Conservation (phyloP, 2,329 filamentous ascomycete species). For the Pseudocercospora vitis region DNA sequence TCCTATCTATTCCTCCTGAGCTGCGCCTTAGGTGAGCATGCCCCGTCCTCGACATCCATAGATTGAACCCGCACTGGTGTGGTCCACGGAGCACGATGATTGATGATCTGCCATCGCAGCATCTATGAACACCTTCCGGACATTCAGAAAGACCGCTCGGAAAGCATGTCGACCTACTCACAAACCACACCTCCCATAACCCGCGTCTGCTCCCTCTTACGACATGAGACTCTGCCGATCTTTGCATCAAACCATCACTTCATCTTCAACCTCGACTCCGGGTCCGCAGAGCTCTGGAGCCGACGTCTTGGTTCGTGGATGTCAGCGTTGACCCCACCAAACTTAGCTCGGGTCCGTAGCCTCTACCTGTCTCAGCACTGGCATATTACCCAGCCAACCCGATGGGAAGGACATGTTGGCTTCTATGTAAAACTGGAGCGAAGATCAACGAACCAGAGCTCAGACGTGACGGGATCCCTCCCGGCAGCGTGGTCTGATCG, state of each 20-base stretch:
- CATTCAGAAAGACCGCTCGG: conserved; percentile 13
- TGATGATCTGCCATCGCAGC: background rate
- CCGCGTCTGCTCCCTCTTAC: conserved; percentile 21
- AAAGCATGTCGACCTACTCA: conserved; percentile 21
- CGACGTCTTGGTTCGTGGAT: conserved; percentile 24
- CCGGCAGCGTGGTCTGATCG: conserved; percentile 15
- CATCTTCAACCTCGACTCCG: conserved; percentile 25
- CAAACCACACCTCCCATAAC: conserved; percentile 29
- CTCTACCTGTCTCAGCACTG: conserved; percentile 31
- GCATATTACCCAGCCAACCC: conserved; percentile 23
- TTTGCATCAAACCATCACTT: conserved; percentile 27
- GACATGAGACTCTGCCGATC: conserved; percentile 30
- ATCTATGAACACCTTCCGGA: conserved; percentile 29
- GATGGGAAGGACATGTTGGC: conserved; percentile 32
- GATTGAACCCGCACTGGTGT: too few relatives aligned
- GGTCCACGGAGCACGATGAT: too few relatives aligned
- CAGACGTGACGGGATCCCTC: conserved; percentile 12
- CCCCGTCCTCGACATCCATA: too few relatives aligned
- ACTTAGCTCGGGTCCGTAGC: conserved; percentile 21
- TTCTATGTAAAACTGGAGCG: conserved; percentile 31
- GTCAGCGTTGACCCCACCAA: conserved; percentile 11
- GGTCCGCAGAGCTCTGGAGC: conserved; percentile 10
- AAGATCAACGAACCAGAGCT: background rate
- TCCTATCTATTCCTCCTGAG: conserved; percentile 22
- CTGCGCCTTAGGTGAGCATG: conserved; percentile 19